Evolutionary conservation across 179 eudicot genomes (phyloP).

Genomic region (Silene noctiflora): DNA sequence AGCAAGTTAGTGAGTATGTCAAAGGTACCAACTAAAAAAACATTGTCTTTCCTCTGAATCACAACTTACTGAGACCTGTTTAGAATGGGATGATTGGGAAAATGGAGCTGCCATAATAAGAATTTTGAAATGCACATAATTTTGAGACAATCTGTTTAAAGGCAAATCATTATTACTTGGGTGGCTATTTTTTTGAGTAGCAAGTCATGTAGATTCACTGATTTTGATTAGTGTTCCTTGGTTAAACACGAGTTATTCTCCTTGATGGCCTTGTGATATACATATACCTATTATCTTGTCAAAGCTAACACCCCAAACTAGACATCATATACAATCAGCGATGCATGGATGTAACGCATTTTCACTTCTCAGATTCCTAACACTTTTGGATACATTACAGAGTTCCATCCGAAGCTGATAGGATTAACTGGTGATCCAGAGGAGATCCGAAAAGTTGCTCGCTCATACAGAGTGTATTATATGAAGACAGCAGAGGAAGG

Average conservation of each 20-base stretch:
- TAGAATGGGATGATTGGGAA: not conserved
- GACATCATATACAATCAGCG: not conserved
- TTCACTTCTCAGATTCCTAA: not conserved
- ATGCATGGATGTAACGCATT: not conserved
- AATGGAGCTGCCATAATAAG: too few relatives aligned
- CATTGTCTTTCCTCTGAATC: not conserved
- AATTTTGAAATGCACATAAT: too few relatives aligned
- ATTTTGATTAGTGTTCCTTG: too few relatives aligned
- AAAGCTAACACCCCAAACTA: not conserved
- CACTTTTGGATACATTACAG: slow-evolving; percentile 35
- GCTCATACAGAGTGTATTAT: slow-evolving; percentile 88
- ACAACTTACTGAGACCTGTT: not conserved
- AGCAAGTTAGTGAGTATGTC: slow-evolving; percentile 88
- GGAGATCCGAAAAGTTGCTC: slow-evolving; percentile 82
- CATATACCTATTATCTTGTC: too few relatives aligned
- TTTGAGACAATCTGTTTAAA: too few relatives aligned
- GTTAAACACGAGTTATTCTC: too few relatives aligned
- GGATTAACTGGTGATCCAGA: slow-evolving; percentile 87
- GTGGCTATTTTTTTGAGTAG: too few relatives aligned
- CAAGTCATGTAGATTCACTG: too few relatives aligned
- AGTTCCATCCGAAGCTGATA: slow-evolving; percentile 86
- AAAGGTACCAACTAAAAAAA: slow-evolving; percentile 42
- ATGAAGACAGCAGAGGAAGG: slow-evolving; percentile 97
- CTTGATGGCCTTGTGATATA: too few relatives aligned
- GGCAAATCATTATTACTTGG: too few relatives aligned